Base-by-base conservation (phyloP, 805 yeast genomes). In the Ogataea nitratoaversa region DNA sequence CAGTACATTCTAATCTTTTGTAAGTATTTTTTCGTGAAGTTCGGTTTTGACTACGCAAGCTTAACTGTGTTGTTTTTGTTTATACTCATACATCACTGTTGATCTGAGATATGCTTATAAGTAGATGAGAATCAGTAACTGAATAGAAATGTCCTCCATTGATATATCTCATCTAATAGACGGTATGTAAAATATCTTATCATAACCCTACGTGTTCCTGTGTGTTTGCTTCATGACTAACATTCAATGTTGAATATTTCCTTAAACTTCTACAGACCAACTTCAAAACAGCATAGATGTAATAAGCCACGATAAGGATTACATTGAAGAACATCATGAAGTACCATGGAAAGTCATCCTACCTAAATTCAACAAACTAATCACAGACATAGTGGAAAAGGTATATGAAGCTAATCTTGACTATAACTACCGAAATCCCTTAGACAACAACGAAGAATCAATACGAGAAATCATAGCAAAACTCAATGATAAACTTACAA, bases 331-430 rank as follows among this genome's bases (percentile, higher is more conserved):
- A 9, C 43, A 48, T 30, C 58, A 53, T 19, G 23, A 19, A 2
- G 29, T n/a, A 3, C 22, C 38, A 1, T 54, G 59, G 59, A 9
- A 39, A 0, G 38, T 30, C 2, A 29, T 47, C 7, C 46, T 51
- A 2, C 43, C 47, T 4, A 37, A 40, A 19, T 9, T 53, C 3
- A 30, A 36, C 5, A 19, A 29, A 5, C 34, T 52, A 17, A 40
- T 54, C 1, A 16, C 19, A 7, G 19, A 35, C 2, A 40, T 52
- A 6, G 37, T 53, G 5, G 31, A 28, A 12, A 30, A 39, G 3
- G 29, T 48, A 4, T 53, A 44, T 36, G 22, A 41, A n/a, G 59
- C 54, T 1, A 47, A 54, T 34, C 35, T 44, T 20, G 36, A 43
- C 3, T 45, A 44, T 24, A 33, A 37, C 11, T 31, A 38, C 7